Percentiles rank a stretch among this genome's conserved stretches.
These are phyloP conservation scores for Phlegmacium glaucopus DNA, from an alignment of 768 basidiomycete genomes.

Conservation along the genomic window DNA sequence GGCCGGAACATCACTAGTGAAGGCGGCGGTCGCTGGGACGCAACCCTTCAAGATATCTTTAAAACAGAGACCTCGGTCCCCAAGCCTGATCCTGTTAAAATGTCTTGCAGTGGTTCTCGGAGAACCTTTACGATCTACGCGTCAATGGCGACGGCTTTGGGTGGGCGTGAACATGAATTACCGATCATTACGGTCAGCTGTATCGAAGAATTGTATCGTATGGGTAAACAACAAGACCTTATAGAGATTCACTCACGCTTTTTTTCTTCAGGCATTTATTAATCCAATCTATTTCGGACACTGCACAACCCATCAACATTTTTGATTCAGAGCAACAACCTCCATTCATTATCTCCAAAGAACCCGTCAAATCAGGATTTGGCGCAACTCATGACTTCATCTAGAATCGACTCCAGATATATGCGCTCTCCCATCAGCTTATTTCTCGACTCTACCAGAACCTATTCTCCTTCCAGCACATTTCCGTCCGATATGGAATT, in stretches of 20 bases:
- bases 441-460: slow-evolving; percentile 35
- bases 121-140: slow-evolving; percentile 33
- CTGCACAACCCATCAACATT: slow-evolving; percentile 33
- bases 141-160: slow-evolving; percentile 29
- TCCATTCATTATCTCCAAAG: slow-evolving; percentile 3
- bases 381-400: slow-evolving; percentile 26
- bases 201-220: slow-evolving; percentile 40
- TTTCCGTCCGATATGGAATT: slow-evolving; percentile 6
- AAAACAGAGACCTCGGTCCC: no score
- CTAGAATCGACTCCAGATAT: slow-evolving; percentile 37
- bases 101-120: slow-evolving; percentile 30
- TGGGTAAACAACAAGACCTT: slow-evolving; percentile 17
- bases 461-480: no score
- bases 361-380: slow-evolving; percentile 13
- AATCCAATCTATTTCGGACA: slow-evolving; percentile 28
- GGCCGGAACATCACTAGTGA: no score
- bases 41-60: no score
- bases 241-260: slow-evolving; percentile 1
- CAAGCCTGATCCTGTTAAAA: background rate
- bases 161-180: slow-evolving; percentile 33
- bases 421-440: slow-evolving; percentile 38
- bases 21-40: no score
- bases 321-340: slow-evolving; percentile 31
- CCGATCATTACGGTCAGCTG: slow-evolving; percentile 39
- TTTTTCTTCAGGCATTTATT: slow-evolving; percentile 29